Evolutionary conservation across 768 basidiomycete species (phyloP).

Genomic region (Porphyrellus cyaneotinctus): DNA sequence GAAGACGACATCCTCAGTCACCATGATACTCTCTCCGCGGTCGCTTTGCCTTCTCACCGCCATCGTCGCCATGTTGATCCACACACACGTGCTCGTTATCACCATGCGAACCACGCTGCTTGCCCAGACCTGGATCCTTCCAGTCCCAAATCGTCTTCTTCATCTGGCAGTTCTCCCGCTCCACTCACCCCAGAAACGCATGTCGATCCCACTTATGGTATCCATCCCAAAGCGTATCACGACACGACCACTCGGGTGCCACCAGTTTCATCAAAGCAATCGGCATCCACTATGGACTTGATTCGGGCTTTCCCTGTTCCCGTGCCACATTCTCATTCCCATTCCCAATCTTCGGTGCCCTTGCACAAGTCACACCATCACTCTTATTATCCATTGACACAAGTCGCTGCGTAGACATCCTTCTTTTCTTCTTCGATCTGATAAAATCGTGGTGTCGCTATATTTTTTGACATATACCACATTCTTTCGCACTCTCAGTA

Average conservation of each 20-base stretch:
- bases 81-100: slow-evolving; percentile 18
- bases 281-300: slow-evolving; percentile 39
- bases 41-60: slow-evolving; percentile 25
- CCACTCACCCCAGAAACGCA: slow-evolving; percentile 31
- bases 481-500: slow-evolving; percentile 8
- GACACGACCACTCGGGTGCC: slow-evolving; percentile 28
- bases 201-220: slow-evolving; percentile 18
- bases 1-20: slow-evolving; percentile 59
- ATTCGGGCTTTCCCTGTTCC: slow-evolving; percentile 50
- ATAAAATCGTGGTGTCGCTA: slow-evolving; percentile 28
- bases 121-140: slow-evolving; percentile 46
- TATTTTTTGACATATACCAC: slow-evolving; percentile 35
- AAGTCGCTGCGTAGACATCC: slow-evolving; percentile 22
- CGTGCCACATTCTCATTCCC: slow-evolving; percentile 27
- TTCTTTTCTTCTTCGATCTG: not conserved
- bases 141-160: slow-evolving; percentile 37
- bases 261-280: slow-evolving; percentile 21
- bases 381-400: slow-evolving; percentile 20
- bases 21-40: slow-evolving; percentile 34
- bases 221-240: slow-evolving; percentile 26
- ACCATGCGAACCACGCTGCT: slow-evolving; percentile 12
- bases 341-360: slow-evolving; percentile 17
- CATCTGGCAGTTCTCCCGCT: slow-evolving; percentile 29
- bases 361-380: slow-evolving; percentile 26
- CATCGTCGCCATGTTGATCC: slow-evolving; percentile 27